A percentile compares a stretch with the other conserved stretches of the same genome.
Evolutionary conservation across 768 basidiomycete species (phyloP).

Genomic region (Stropharia rugosoannulata): DNA sequence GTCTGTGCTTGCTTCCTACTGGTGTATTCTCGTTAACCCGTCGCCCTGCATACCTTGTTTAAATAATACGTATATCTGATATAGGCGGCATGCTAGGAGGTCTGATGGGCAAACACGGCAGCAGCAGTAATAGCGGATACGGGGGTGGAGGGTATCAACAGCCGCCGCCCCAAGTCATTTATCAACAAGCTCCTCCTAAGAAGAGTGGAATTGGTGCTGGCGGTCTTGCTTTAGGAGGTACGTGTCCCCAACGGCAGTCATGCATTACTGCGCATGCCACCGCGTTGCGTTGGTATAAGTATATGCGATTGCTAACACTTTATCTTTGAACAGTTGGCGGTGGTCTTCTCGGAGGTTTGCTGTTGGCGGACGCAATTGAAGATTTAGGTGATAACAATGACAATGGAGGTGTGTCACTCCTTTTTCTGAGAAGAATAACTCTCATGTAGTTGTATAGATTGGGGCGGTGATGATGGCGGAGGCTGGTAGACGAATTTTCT

Average conservation of each 20-base stretch:
- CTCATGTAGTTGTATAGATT: constrained; percentile 1
- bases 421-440: background rate
- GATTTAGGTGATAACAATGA: constrained; percentile 23
- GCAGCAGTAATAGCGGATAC: constrained; percentile 10
- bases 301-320: background rate
- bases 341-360: constrained; percentile 63
- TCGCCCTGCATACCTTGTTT: background rate
- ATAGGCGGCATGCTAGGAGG: constrained; percentile 19
- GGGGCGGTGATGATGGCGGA: constrained; percentile 19
- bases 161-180: constrained; percentile 30
- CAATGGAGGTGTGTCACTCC: constrained; percentile 10
- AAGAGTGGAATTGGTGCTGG: constrained; percentile 53
- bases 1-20: background rate
- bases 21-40: background rate
- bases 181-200: constrained; percentile 36
- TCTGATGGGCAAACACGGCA: constrained; percentile 18
- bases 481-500: constrained; percentile 10
- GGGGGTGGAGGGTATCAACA: constrained; percentile 17
- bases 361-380: constrained; percentile 54
- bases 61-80: background rate
- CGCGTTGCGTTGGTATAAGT: background rate
- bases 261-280: background rate
- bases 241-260: constrained; percentile 8
- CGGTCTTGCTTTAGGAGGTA: constrained; percentile 44
- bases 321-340: constrained; percentile 44